phyloP scores from a whole-genome alignment of 2,329 filamentous ascomycete genomes.

The Hawksworthiomyces lignivorus region DNA sequence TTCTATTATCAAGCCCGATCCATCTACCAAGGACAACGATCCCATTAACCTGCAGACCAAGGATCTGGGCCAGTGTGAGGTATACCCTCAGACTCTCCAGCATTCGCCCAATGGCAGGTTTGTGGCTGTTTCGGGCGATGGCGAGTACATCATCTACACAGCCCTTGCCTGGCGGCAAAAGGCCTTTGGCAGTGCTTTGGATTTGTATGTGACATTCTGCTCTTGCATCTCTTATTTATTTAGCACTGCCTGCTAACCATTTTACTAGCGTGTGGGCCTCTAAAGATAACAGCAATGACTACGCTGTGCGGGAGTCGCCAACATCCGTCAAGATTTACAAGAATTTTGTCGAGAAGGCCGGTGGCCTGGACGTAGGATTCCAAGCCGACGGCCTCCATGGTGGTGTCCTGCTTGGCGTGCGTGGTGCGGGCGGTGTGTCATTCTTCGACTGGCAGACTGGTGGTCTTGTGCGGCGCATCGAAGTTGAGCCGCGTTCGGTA shows the following conservation, averaged over 20 bases:
- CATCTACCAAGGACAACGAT: constrained; percentile 77
- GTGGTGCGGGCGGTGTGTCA: constrained; percentile 87
- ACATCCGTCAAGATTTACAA: constrained; percentile 96
- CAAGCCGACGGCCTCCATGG: constrained; percentile 86
- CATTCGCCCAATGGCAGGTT: constrained; percentile 92
- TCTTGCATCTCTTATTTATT: neutral
- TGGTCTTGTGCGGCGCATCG: constrained; percentile 82
- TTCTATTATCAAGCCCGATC: constrained; percentile 88
- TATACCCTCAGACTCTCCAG: constrained; percentile 88
- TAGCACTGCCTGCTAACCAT: neutral
- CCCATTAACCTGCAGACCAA: constrained; percentile 83
- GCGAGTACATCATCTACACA: constrained; percentile 98
- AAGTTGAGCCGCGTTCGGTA: constrained; percentile 64
- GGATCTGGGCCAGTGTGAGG: constrained; percentile 90
- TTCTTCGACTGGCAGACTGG: constrained; percentile 96
- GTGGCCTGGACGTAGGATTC: constrained; percentile 88
- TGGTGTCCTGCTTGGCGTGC: constrained; percentile 85
- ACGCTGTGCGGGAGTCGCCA: constrained; percentile 88
- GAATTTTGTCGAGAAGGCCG: constrained; percentile 89
- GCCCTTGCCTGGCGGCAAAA: constrained; percentile 96
- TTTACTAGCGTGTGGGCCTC: constrained; percentile 66
- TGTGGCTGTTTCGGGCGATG: constrained; percentile 84
- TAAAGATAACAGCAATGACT: constrained; percentile 97
- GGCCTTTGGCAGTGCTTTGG: constrained; percentile 87
- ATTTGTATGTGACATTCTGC: constrained; percentile 47